phyloP scores from a whole-genome alignment of 2,329 filamentous ascomycete genomes.

The Xylaria sp. region DNA sequence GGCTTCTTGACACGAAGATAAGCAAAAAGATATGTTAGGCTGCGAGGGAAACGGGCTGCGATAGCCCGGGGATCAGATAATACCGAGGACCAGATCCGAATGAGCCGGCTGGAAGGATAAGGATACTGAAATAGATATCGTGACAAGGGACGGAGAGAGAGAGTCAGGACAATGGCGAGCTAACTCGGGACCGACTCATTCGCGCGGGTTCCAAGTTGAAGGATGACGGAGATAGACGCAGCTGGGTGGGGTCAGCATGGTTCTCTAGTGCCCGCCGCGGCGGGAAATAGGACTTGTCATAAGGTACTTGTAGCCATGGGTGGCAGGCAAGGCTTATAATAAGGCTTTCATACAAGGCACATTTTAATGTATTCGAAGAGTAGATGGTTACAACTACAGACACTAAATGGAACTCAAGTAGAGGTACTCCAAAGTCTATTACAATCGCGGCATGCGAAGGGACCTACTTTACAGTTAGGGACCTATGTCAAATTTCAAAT shows the following conservation, averaged over 20 bases:
- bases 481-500: background rate
- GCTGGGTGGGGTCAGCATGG: constrained; percentile 22
- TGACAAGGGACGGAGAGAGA: constrained; percentile 8
- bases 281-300: background rate
- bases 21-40: background rate
- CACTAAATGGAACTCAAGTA: background rate
- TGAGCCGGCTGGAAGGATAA: constrained; percentile 1
- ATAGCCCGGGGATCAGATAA: background rate
- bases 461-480: background rate
- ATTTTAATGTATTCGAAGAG: background rate
- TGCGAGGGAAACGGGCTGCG: background rate
- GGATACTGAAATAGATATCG: background rate
- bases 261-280: constrained; percentile 3
- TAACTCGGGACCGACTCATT: constrained; percentile 19
- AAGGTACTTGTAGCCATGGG: background rate
- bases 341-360: constrained; percentile 10
- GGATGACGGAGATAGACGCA: constrained; percentile 33
- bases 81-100: constrained; percentile 18
- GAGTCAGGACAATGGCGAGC: constrained; percentile 4
- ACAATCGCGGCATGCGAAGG: background rate
- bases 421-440: background rate
- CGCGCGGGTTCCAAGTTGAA: background rate
- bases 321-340: background rate
- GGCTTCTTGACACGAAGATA: background rate
- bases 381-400: background rate